Evolutionary conservation across 345 rosid genomes (phyloP).

Genomic region (Eutrema yunnanense): DNA sequence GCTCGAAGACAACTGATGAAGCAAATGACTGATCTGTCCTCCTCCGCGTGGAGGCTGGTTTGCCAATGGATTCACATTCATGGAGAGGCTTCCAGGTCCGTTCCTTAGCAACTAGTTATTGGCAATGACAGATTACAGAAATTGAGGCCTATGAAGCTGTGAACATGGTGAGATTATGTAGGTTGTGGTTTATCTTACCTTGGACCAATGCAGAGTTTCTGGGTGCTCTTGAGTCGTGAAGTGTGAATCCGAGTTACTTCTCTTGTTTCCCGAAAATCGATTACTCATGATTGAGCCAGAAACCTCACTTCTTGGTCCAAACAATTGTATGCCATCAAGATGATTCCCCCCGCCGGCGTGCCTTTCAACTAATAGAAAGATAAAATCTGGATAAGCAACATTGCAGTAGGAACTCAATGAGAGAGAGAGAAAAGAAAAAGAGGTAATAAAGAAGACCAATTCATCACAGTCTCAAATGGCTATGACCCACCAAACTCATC

Average conservation of each 20-base stretch:
- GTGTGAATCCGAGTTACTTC: constrained; percentile 67
- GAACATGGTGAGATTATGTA: neutral
- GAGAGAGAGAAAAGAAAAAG: neutral
- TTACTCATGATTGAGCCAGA: constrained; percentile 60
- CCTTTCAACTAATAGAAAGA: constrained; percentile 39
- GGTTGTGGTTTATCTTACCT: constrained; percentile 38
- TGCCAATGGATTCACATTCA: constrained; percentile 38
- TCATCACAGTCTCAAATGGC: constrained; percentile 8
- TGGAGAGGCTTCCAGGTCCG: constrained; percentile 43
- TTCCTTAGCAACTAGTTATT: constrained; percentile 52
- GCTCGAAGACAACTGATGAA: constrained; percentile 55
- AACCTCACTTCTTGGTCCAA: constrained; percentile 60
- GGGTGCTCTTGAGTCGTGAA: constrained; percentile 57
- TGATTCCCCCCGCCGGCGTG: constrained; percentile 50
- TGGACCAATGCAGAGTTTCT: constrained; percentile 74
- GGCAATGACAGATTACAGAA: neutral
- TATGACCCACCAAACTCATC: constrained; percentile 32
- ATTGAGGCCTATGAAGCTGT: neutral
- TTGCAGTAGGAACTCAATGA: neutral
- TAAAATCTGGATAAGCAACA: neutral
- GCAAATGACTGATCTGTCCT: constrained; percentile 51
- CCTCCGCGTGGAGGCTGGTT: constrained; percentile 59
- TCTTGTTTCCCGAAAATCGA: constrained; percentile 61
- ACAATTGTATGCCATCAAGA: constrained; percentile 84
- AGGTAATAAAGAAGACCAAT: constrained; percentile 2